Conservation (phyloP, 306 rosid species). For the Gastrolobium bilobum region DNA sequence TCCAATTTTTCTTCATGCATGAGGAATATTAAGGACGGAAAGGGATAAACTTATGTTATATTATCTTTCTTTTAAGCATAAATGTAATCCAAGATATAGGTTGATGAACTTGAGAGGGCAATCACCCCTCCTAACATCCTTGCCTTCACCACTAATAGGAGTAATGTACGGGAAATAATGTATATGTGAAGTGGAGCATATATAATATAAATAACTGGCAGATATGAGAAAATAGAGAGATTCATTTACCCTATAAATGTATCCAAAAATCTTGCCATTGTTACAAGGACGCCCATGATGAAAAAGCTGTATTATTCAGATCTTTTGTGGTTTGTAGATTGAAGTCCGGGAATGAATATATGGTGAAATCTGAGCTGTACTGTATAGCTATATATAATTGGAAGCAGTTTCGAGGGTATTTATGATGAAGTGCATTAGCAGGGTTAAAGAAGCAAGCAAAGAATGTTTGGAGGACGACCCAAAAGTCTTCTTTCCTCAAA, state of each 20-base stretch:
- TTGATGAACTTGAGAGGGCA: too few relatives aligned
- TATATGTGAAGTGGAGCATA: not conserved
- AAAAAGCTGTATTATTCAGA: constrained; percentile 39
- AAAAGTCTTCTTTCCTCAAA: constrained; percentile 68
- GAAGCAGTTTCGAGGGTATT: constrained; percentile 19
- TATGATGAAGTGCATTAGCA: not conserved
- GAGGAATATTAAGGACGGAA: too few relatives aligned
- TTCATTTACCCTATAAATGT: constrained; percentile 70
- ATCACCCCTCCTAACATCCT: too few relatives aligned
- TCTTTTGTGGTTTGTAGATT: not conserved
- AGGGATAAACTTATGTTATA: too few relatives aligned
- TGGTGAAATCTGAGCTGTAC: constrained; percentile 12
- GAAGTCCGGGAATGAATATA: not conserved
- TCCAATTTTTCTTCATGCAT: too few relatives aligned
- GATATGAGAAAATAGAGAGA: not conserved
- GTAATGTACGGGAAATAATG: not conserved
- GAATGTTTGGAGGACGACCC: constrained; percentile 53
- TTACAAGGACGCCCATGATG: constrained; percentile 78
- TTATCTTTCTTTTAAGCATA: too few relatives aligned
- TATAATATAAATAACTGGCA: not conserved
- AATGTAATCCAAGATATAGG: too few relatives aligned
- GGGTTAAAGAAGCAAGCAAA: constrained; percentile 52
- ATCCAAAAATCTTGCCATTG: constrained; percentile 72
- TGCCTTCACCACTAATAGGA: too few relatives aligned
- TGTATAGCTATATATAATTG: not conserved